A percentile compares a stretch with the other conserved stretches of the same genome.
phyloP scores from a whole-genome alignment of 129 eudicot genomes.

The Chrysanthemum makinoi region DNA sequence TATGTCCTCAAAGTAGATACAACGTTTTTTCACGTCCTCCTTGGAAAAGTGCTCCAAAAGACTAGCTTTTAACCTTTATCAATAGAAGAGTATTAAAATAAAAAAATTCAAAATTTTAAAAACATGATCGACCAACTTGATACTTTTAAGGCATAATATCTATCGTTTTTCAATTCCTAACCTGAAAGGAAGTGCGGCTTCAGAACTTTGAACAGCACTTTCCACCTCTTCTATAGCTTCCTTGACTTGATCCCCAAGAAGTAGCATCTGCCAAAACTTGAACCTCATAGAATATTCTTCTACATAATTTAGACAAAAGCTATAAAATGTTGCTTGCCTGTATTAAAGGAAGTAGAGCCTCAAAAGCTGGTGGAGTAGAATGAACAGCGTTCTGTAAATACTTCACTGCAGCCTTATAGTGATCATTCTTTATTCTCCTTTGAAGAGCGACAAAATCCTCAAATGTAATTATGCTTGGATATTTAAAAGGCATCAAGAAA shows the following conservation, averaged over 20 bases:
- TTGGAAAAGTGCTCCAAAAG: slow-evolving; percentile 58
- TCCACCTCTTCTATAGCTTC: slow-evolving; percentile 75
- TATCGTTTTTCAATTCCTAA: slow-evolving; percentile 11
- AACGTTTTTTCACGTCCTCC: slow-evolving; percentile 39
- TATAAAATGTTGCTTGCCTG: slow-evolving; percentile 44
- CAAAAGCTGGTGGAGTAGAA: slow-evolving; percentile 59
- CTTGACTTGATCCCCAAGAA: slow-evolving; percentile 65
- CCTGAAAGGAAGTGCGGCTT: slow-evolving; percentile 58
- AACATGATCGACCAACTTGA: not conserved
- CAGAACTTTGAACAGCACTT: slow-evolving; percentile 42
- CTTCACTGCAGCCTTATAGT: slow-evolving; percentile 62
- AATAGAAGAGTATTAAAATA: not conserved
- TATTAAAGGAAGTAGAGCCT: slow-evolving; percentile 79
- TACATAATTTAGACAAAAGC: not conserved
- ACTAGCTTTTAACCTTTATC: slow-evolving; percentile 60
- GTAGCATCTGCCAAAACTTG: slow-evolving; percentile 49
- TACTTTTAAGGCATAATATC: not conserved
- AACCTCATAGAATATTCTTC: not conserved
- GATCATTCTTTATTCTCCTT: slow-evolving; percentile 38
- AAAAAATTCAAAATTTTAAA: not conserved
- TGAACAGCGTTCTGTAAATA: slow-evolving; percentile 47
- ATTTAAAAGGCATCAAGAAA: slow-evolving; percentile 57
- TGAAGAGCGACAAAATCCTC: slow-evolving; percentile 50
- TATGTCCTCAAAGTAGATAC: slow-evolving; percentile 51
- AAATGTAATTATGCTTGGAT: slow-evolving; percentile 35